Evolutionary conservation across 2,329 filamentous ascomycete genomes (phyloP).

Genomic region (Coleophoma crateriformis): DNA sequence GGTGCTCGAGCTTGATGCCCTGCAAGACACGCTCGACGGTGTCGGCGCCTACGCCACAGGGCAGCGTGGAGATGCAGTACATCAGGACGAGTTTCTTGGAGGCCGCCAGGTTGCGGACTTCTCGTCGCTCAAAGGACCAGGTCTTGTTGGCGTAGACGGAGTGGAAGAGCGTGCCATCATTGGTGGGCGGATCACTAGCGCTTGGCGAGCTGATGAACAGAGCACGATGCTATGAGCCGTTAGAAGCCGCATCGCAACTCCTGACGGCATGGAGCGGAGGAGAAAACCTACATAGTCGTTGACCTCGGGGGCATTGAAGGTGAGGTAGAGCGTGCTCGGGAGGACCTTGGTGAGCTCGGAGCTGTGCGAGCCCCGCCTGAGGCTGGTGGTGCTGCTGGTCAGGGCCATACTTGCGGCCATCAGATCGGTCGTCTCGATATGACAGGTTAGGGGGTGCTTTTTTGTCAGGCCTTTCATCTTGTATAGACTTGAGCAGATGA

Average conservation of each 20-base stretch:
- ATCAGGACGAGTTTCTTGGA: constrained; percentile 15
- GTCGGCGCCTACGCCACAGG: constrained; percentile 1
- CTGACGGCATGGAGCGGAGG: not conserved
- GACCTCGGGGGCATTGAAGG: constrained; percentile 18
- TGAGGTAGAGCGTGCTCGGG: constrained; percentile 17
- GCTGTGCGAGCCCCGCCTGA: no score
- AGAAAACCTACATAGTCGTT: constrained; percentile 17
- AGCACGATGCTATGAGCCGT: constrained; percentile 13
- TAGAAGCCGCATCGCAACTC: constrained; percentile 2
- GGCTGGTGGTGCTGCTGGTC: no score
- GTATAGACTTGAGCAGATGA: no score
- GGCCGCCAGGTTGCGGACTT: constrained; percentile 12
- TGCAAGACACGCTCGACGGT: constrained; percentile 8
- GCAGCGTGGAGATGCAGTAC: constrained; percentile 11
- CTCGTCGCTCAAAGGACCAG: constrained; percentile 12
- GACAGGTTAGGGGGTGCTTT: no score
- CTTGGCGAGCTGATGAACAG: constrained; percentile 17
- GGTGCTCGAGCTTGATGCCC: constrained; percentile 12
- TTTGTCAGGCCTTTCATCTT: no score
- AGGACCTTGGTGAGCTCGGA: constrained; percentile 10
- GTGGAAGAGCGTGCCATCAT: constrained; percentile 16
- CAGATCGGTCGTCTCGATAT: no score
- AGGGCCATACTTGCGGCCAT: no score
- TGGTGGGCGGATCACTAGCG: constrained; percentile 1
- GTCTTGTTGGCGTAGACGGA: constrained; percentile 8